These are phyloP conservation scores for Sphagnum contortum DNA, from an alignment of 225 moss, liverwort and hornwort species.

Conservation along the genomic window DNA sequence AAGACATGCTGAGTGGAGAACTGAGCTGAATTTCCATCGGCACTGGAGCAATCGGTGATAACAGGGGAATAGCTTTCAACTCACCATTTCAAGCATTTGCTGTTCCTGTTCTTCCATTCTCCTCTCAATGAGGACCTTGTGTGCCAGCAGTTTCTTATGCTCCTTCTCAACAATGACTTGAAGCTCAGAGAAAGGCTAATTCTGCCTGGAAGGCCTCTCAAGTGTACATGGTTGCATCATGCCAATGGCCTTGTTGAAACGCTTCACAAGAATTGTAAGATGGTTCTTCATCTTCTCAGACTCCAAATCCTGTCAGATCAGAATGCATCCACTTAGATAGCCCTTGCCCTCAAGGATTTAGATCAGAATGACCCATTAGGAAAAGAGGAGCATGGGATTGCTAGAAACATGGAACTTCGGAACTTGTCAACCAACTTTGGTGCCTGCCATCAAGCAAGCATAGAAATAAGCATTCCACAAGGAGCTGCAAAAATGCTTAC, in stretches of 20 bases:
- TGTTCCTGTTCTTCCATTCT: slow-evolving; percentile 98
- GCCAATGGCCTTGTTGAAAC: slow-evolving; percentile 76
- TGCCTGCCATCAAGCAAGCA: neutral
- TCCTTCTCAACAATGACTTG: slow-evolving; percentile 87
- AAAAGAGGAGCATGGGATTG: neutral
- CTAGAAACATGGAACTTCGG: neutral
- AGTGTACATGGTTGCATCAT: slow-evolving; percentile 48
- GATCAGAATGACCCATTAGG: neutral
- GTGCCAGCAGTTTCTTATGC: slow-evolving; percentile 88
- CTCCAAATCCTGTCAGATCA: slow-evolving; percentile 64
- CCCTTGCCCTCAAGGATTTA: neutral
- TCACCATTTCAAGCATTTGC: slow-evolving; percentile 95
- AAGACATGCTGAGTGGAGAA: no score
- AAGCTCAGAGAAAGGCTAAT: slow-evolving; percentile 51
- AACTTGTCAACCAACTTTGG: neutral
- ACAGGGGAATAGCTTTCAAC: neutral
- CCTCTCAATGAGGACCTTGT: slow-evolving; percentile 93
- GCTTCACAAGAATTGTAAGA: slow-evolving; percentile 71
- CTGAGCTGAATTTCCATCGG: neutral
- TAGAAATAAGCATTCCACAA: neutral
- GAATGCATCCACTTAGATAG: neutral
- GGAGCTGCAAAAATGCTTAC: slow-evolving; percentile 15
- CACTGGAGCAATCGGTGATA: neutral
- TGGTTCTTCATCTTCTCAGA: slow-evolving; percentile 92
- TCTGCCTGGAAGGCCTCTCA: slow-evolving; percentile 48